Base-by-base conservation (phyloP, 2,329 filamentous ascomycete species). In the Xylaria sp. region DNA sequence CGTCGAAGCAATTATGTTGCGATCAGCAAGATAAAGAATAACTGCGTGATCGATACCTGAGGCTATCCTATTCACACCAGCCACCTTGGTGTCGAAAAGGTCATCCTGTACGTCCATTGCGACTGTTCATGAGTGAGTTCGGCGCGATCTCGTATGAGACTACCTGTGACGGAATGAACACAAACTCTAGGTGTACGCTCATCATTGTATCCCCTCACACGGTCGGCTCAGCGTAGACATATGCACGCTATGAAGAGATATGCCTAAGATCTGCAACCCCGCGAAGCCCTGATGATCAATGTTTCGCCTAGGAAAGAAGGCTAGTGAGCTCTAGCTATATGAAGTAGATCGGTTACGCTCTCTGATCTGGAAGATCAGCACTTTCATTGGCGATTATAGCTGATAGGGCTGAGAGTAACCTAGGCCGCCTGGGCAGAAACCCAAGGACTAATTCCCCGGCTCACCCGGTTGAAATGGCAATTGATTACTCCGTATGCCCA, bases 91-190 rank as follows among this genome's bases (percentile, higher is more conserved):
- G 37, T 51, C 58, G 23, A 57, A 51, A 6, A 19, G 2, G 4
- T 28, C 28, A 19, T 61, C 58, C 40, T 38, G 19, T 17, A 46
- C 52, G 38, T 61, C 58, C 52, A 57, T 61, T 7, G 19, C 33
- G 4, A 21, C 43, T 25, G 21, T 31, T 25, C 14, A 14, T 8
- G 37, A 38, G 11, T n/a, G n/a, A n/a, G n/a, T 21, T 19, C 25
- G n/a, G 23, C 31, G 21, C 31, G 17, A 7, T 49, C 4, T 9
- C 15, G 11, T 17, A 43, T 43, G n/a, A 43, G 17, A 2, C 38
- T 6, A 33, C 43, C 17, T 14, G n/a, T 2, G 15, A 21, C 6
- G 17, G 35, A 15, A 1, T 14, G 25, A 52, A 9, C 8, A 17
- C 4, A 11, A 15, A 46, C 21, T 15, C n/a, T 11, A n/a, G 4